phyloP scores from a whole-genome alignment of 176 grass and related monocot species.

The Musa schizocarpa region DNA sequence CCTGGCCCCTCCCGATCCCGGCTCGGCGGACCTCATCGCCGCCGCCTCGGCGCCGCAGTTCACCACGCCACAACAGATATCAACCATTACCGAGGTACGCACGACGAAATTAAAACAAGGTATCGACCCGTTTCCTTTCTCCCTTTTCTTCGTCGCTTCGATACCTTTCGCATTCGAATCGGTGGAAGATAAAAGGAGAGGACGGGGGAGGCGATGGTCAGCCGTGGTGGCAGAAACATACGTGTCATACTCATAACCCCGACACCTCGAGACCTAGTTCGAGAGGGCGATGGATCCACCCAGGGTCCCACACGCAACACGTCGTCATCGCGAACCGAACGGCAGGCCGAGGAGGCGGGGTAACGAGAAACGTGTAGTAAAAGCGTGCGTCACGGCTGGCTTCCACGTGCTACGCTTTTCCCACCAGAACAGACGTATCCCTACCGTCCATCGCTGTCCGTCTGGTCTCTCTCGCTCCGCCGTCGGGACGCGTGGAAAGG shows the following conservation, averaged over 20 bases:
- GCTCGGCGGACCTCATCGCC: slow-evolving; percentile 18
- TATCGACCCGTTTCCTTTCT: neutral
- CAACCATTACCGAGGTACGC: slow-evolving; percentile 31
- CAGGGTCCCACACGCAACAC: too few relatives aligned
- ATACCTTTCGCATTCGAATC: slow-evolving; percentile 1
- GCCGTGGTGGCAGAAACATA: too few relatives aligned
- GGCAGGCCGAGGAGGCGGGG: neutral
- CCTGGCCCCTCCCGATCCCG: slow-evolving; percentile 14
- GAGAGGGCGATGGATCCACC: too few relatives aligned
- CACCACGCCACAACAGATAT: slow-evolving; percentile 60
- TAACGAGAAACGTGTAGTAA: neutral
- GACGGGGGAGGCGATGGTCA: neutral
- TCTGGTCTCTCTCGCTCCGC: neutral
- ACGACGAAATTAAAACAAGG: too few relatives aligned
- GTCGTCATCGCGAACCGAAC: too few relatives aligned
- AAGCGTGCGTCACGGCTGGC: neutral
- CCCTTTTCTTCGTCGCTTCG: neutral
- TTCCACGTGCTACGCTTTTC: neutral
- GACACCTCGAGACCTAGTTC: too few relatives aligned
- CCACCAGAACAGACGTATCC: neutral
- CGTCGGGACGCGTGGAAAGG: neutral
- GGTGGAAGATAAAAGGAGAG: neutral
- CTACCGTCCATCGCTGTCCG: neutral
- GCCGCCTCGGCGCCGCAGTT: slow-evolving; percentile 32
- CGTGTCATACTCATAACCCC: too few relatives aligned